Base-by-base conservation (phyloP, 129 eudicot species). In the Pulicaria dysenterica region DNA sequence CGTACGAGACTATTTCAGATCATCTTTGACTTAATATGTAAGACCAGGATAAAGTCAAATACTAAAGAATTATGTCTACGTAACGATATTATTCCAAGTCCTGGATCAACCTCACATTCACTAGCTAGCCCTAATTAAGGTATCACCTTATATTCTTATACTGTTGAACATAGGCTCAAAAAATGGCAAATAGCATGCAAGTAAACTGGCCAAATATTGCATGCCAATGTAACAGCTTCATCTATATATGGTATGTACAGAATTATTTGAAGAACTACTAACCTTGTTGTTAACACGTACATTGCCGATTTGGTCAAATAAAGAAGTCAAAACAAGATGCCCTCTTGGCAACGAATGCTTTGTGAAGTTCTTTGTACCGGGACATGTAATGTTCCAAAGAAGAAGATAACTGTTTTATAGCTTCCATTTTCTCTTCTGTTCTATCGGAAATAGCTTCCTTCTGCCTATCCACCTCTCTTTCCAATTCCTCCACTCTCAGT, bases 381-480 rank as follows among this genome's bases (percentile, higher is more conserved):
- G 66, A 76, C 83, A 83, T 88, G 83, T 87, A 90, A 71, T 90
- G 83, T 60, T 87, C 91, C n/a, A 90, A 44, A 1, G 96, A 73
- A 64, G 83, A 87, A 45, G 95, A 88, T 38, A 94, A 87, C 80
- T 91, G 97, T 36, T 86, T 69, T 79, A 91, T 91, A 6, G 87
- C 97, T 68, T 91, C 97, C 77, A 88, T 80, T 77, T 91, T 91
- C 83, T 88, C 90, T 67, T 91, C 90, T 37, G 84, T 89, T 14
- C 81, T 78, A 44, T 84, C 97, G 10, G 64, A 76, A 16, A 84
- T 69, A 57, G 67, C 31, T 14, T 31, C 79, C 38, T 42, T 66
- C 76, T 80, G 85, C 70, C 49, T 80, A 13, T 71, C 76, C 62
- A 85, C 74, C 75, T 92, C 96, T 64, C 72, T 64, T 67, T 89